These are phyloP conservation scores for Dryas drummondii DNA, from an alignment of 306 rosid genomes.

Conservation along the genomic window DNA sequence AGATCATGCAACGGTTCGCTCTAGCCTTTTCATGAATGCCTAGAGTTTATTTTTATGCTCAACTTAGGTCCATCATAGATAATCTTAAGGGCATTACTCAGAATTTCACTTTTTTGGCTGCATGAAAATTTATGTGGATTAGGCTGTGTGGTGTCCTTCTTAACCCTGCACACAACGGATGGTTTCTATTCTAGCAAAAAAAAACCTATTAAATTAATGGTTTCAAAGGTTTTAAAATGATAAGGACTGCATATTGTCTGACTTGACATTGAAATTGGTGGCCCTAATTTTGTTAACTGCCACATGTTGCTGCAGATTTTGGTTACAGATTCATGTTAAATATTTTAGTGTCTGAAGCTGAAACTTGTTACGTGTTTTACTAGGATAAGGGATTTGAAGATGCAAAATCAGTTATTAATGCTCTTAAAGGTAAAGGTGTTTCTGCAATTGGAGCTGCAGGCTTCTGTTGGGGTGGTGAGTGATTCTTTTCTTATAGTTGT, in stretches of 20 bases:
- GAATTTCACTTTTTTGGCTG: background rate
- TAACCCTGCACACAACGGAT: too few relatives aligned
- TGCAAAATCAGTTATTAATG: constrained; percentile 48
- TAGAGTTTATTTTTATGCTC: too few relatives aligned
- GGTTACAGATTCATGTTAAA: background rate
- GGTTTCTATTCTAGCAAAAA: too few relatives aligned
- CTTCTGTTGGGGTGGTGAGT: constrained; percentile 81
- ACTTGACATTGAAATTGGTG: too few relatives aligned
- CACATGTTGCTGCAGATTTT: background rate
- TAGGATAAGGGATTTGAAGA: constrained; percentile 60
- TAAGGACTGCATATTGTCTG: too few relatives aligned
- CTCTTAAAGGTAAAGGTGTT: constrained; percentile 47
- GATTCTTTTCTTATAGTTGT: background rate
- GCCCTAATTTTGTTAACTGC: too few relatives aligned
- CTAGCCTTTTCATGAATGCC: background rate
- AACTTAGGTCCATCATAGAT: background rate
- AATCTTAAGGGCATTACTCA: background rate
- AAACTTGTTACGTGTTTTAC: background rate
- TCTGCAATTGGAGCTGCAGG: constrained; percentile 63
- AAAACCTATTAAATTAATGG: too few relatives aligned
- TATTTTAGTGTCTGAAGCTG: background rate
- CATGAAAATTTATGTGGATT: background rate
- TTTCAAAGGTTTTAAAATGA: too few relatives aligned
- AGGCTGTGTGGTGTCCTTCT: too few relatives aligned
- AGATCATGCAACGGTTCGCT: constrained; percentile 63